Base-by-base conservation (phyloP, 2,329 filamentous ascomycete species). In the Ophiostoma pallidulum region DNA sequence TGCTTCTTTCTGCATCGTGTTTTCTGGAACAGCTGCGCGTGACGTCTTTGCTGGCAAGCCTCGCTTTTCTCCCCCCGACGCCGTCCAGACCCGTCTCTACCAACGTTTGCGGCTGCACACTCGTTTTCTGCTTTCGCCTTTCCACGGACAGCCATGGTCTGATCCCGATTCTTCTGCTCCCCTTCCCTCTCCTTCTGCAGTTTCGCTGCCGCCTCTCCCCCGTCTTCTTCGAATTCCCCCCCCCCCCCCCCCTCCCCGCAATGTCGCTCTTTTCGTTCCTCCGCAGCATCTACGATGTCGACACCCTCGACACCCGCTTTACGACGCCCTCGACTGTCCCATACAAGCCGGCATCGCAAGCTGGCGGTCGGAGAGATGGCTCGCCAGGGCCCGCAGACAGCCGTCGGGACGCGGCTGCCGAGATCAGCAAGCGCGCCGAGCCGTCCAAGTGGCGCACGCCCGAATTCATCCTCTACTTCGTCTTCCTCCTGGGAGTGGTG, bases 391-490 rank as follows among this genome's bases (percentile, higher is more conserved):
- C 43, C 24, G 13, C 28, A 14, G 38, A 37, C 37, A 29, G 16
- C 18, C 51, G 41, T 13, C 38, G 35, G 7, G 41, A 43, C 12
- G 33, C 47, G 2, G 35, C 41, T 3, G 32, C 51, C 8, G 57
- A 67, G 63, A 47, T 51, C 32, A 26, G 4, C 38, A 51, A 45
- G 44, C 62, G 63, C 59, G 73, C 64, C 47, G 72, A 76, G 52
- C 77, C 80, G 31, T 76, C 90, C 37, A 84, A 77, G 80, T 98
- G 91, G 91, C 78, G 74, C 20, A 94, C 89, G 0, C 74, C 76
- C 3, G 92, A 98, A 66, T 97, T 92, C 68, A 84, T 79, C 62
- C 57, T 89, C 46, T 97, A 98, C 69, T 84, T 82, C 56, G 41
- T 84, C 18, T 66, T 86, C 55, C 77, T 96, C 57, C 52, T 74